Conservation (phyloP, 2,329 filamentous ascomycete genomes). For the Colletotrichum trifolii region DNA sequence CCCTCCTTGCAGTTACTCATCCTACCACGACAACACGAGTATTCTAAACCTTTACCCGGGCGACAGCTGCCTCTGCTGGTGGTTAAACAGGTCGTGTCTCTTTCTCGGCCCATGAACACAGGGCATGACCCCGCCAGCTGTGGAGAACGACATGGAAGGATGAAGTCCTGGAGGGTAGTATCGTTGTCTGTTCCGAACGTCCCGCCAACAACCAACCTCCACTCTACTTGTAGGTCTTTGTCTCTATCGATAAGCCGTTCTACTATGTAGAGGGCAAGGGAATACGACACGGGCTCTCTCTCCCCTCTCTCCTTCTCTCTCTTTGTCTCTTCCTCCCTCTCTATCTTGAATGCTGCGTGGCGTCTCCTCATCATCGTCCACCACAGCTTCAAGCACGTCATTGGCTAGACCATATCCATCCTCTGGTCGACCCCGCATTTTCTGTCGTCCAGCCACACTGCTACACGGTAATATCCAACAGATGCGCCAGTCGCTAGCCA, state of each 20-base stretch:
- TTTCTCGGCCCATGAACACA: no score
- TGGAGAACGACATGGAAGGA: no score
- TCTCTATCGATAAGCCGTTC: no score
- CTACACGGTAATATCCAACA: slow-evolving; percentile 6
- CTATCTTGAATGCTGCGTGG: background rate
- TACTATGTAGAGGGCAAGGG: background rate
- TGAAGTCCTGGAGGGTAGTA: no score
- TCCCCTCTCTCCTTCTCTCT: background rate
- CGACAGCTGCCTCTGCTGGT: no score
- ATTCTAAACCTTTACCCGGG: no score
- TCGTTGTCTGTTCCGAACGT: background rate
- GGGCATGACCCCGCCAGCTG: no score
- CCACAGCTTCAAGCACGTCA: background rate
- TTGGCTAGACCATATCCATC: slow-evolving; percentile 1
- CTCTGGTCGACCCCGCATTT: slow-evolving; percentile 9
- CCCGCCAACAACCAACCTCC: no score
- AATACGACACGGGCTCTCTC: slow-evolving; percentile 3
- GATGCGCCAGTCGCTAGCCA: background rate
- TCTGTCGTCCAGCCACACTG: slow-evolving; percentile 8
- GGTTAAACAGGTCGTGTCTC: no score
- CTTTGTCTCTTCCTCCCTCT: slow-evolving; percentile 2
- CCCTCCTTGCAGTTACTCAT: no score
- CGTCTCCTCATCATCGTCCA: background rate
- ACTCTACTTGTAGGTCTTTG: no score
- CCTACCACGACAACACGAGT: no score